These are phyloP conservation scores for Fusarium tjaetaba DNA, from an alignment of 2,329 filamentous ascomycete species.

Conservation along the genomic window DNA sequence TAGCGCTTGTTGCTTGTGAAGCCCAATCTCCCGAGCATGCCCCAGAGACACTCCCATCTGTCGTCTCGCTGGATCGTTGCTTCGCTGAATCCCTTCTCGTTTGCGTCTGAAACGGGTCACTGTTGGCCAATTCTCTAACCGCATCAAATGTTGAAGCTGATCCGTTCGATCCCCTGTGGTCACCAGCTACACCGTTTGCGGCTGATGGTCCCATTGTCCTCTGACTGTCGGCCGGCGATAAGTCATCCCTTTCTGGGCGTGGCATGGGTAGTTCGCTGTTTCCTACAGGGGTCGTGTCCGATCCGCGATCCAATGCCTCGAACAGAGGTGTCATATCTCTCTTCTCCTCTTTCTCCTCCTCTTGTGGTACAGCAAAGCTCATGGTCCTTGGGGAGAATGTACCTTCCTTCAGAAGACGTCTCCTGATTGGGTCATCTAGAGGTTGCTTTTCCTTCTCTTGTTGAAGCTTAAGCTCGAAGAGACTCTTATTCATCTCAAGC, in stretches of 20 bases:
- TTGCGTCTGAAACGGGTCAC: constrained; percentile 58
- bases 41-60: constrained; percentile 66
- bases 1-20: constrained; percentile 70
- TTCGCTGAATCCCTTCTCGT: constrained; percentile 53
- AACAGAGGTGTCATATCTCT: constrained; percentile 31
- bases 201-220: constrained; percentile 43
- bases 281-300: constrained; percentile 36
- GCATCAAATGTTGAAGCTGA: constrained; percentile 57
- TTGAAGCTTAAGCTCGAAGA: constrained; percentile 76
- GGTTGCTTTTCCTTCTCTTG: constrained; percentile 65
- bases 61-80: constrained; percentile 70
- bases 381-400: constrained; percentile 58
- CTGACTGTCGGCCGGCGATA: constrained; percentile 43
- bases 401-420: constrained; percentile 51
- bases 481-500: constrained; percentile 77
- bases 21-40: constrained; percentile 68
- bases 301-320: constrained; percentile 30
- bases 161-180: constrained; percentile 58
- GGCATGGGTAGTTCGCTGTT: constrained; percentile 38
- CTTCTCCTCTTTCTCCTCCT: constrained; percentile 41
- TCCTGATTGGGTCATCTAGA: constrained; percentile 52
- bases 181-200: constrained; percentile 35
- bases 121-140: constrained; percentile 59
- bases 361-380: constrained; percentile 50
- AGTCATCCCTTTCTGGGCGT: constrained; percentile 39